Evolutionary conservation across 83 land plant genomes (phyloP).

Genomic region (Picea engelmannii): DNA sequence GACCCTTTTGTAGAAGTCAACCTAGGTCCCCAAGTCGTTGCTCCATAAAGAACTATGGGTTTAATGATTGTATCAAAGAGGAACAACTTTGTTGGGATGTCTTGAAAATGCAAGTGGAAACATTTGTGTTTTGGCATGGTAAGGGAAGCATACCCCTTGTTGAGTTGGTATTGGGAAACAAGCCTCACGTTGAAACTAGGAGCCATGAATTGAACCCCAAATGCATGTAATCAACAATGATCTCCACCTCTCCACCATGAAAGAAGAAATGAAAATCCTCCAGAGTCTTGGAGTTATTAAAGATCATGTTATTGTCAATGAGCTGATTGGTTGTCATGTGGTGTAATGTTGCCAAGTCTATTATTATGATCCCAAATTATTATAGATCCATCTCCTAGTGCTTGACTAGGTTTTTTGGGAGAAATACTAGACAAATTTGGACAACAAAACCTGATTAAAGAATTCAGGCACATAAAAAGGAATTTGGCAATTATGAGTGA

Average conservation of each 20-base stretch:
- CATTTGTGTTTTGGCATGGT: background rate
- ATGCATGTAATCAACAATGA: background rate
- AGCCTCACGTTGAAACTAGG: background rate
- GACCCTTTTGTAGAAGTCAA: background rate
- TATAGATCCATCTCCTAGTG: no score
- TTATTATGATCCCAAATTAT: no score
- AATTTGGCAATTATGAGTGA: no score
- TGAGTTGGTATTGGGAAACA: background rate
- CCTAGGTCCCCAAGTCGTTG: background rate
- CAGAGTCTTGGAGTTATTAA: background rate
- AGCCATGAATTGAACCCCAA: background rate
- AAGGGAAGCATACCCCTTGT: background rate
- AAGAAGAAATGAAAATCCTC: background rate
- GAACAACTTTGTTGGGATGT: background rate
- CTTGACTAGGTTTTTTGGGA: no score
- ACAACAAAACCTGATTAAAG: no score
- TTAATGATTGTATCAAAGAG: background rate
- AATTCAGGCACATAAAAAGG: no score
- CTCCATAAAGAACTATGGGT: background rate
- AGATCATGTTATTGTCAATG: background rate
- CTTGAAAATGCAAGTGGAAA: background rate
- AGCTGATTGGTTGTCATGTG: no score
- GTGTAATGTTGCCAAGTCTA: no score
- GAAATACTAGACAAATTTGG: no score
- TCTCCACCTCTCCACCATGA: background rate